phyloP scores from a whole-genome alignment of 2,329 filamentous ascomycete species.

The Exophiala xenobiotica region DNA sequence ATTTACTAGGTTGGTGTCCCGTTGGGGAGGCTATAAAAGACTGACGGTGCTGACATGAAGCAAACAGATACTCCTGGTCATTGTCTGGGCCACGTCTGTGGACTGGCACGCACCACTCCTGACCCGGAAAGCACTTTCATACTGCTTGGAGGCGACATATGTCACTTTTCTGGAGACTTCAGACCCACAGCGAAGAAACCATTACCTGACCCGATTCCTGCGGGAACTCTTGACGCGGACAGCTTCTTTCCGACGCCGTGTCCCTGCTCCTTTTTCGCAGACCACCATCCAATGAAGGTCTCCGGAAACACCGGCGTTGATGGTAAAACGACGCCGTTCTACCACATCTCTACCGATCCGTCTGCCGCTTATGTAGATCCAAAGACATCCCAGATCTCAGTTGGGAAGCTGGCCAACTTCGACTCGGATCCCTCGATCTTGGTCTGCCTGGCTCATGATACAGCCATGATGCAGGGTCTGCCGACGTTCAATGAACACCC shows the following conservation, averaged over 20 bases:
- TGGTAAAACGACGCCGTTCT: neutral
- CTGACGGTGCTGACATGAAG: no score
- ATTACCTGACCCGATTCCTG: neutral
- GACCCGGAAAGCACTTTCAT: slow-evolving; percentile 7
- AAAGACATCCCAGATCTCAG: neutral
- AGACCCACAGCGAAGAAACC: neutral
- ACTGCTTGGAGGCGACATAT: slow-evolving; percentile 7
- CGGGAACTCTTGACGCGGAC: neutral
- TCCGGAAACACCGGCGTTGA: neutral
- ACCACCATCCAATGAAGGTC: neutral
- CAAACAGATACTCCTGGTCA: slow-evolving; percentile 45
- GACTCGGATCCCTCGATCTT: neutral
- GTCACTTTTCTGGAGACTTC: slow-evolving; percentile 4
- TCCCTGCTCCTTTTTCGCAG: neutral
- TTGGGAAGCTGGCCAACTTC: neutral
- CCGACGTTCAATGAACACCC: neutral
- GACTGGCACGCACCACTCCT: slow-evolving; percentile 45
- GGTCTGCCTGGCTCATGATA: neutral
- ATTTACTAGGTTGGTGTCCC: slow-evolving; percentile 33
- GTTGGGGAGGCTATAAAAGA: no score
- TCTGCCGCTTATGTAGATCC: neutral
- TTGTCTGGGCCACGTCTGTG: slow-evolving; percentile 50
- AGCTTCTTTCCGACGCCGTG: neutral
- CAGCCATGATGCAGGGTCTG: neutral
- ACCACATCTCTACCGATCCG: neutral